Percentiles rank a stretch among this genome's conserved stretches.
Evolutionary conservation across 106 monocot species (phyloP).

Genomic region (Amphibolis antarctica): DNA sequence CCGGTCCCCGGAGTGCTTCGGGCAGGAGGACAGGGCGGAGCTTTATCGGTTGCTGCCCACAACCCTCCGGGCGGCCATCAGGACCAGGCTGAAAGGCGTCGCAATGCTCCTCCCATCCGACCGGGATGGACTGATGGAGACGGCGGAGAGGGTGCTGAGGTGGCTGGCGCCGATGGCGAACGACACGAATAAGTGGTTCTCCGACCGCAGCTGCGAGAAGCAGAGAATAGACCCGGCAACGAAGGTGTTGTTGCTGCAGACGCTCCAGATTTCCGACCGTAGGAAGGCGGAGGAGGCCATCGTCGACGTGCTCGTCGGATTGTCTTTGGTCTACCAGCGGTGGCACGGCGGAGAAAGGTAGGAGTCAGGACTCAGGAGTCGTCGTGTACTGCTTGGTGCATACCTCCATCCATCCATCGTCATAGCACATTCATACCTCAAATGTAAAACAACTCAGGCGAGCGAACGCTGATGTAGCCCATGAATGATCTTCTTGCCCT

Average conservation of each 20-base stretch:
- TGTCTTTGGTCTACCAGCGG: neutral
- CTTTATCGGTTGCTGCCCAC: constrained; percentile 20
- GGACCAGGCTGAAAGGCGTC: constrained; percentile 9
- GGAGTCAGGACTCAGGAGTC: neutral
- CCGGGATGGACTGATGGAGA: neutral
- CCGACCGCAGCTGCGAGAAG: constrained; percentile 19
- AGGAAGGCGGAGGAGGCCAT: constrained; percentile 14
- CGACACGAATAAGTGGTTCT: constrained; percentile 15
- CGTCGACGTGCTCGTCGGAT: constrained; percentile 13
- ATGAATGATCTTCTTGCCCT: too few relatives aligned
- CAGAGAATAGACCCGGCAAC: constrained; percentile 5
- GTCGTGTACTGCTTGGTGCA: neutral
- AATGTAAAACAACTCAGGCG: too few relatives aligned
- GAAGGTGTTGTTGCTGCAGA: constrained; percentile 25
- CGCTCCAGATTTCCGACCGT: constrained; percentile 6
- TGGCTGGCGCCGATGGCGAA: constrained; percentile 25
- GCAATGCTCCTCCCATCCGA: neutral
- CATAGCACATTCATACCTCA: too few relatives aligned
- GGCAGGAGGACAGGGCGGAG: constrained; percentile 13
- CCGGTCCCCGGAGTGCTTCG: neutral
- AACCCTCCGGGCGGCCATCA: constrained; percentile 5
- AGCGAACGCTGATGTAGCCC: too few relatives aligned
- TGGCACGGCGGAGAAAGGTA: too few relatives aligned
- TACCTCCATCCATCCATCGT: too few relatives aligned
- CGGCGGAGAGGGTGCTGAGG: constrained; percentile 4